phyloP scores from a whole-genome alignment of 495 filamentous ascomycete species.

The Daldinia bambusicola region DNA sequence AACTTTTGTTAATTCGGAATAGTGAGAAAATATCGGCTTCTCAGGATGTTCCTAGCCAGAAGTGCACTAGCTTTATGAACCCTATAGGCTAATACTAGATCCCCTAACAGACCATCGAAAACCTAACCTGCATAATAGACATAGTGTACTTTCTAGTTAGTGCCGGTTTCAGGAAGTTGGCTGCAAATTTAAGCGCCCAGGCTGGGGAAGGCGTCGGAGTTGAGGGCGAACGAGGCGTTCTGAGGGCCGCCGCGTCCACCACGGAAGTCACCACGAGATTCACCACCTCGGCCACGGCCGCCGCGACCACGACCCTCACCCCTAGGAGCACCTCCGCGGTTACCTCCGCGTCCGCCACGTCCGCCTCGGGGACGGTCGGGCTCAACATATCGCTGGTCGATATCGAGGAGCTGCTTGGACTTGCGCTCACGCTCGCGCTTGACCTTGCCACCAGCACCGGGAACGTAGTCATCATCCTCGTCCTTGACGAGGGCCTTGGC shows the following conservation, averaged over 20 bases:
- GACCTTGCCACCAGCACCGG: slow-evolving; percentile 78
- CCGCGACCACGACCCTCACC: slow-evolving; percentile 62
- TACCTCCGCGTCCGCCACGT: slow-evolving; percentile 64
- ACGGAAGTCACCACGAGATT: slow-evolving; percentile 56
- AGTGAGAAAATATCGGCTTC: slow-evolving; percentile 36
- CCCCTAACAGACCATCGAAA: slow-evolving; percentile 33
- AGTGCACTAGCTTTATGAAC: slow-evolving; percentile 27
- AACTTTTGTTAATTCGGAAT: slow-evolving; percentile 50
- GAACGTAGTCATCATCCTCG: slow-evolving; percentile 79
- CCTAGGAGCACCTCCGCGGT: slow-evolving; percentile 60
- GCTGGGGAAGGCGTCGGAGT: slow-evolving; percentile 78
- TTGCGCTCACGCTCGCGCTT: slow-evolving; percentile 91
- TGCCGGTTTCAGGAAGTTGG: slow-evolving; percentile 11
- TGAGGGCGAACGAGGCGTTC: slow-evolving; percentile 65
- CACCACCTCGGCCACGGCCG: slow-evolving; percentile 60
- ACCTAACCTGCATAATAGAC: slow-evolving; percentile 37
- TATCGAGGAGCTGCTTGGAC: slow-evolving; percentile 86
- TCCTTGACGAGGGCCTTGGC: slow-evolving; percentile 81
- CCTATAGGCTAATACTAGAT: slow-evolving; percentile 27
- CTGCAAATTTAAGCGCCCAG: slow-evolving; percentile 62
- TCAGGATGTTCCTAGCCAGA: slow-evolving; percentile 45
- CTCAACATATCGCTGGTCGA: slow-evolving; percentile 84
- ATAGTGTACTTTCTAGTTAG: slow-evolving; percentile 21
- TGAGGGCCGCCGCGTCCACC: slow-evolving; percentile 52
- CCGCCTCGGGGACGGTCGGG: slow-evolving; percentile 63